Evolutionary conservation across 805 yeast species (phyloP), one percentile per base, ranked within the genome.

Genomic region (Cyberlindnera euphorbiae): DNA sequence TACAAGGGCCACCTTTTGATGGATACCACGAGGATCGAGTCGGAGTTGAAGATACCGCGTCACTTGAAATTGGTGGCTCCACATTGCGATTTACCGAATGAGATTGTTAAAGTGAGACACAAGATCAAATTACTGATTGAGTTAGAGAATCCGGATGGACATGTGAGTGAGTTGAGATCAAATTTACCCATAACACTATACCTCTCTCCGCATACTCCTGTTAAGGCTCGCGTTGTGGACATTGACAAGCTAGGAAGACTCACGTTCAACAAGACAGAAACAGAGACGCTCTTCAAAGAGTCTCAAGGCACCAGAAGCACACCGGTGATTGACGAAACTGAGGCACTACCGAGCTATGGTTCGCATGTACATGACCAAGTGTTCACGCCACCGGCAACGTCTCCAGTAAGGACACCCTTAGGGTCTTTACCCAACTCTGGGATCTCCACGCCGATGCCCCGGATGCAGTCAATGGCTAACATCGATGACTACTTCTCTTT

Each of bases 121-220:
- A 85, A 84, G 62, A 60, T 89, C 39, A 76, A 81, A 47, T 75
- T 88, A 44, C 78, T 73, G 14, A 75, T 89, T 30, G 75, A 79
- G 4, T 65, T 89, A 49, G 61, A 73, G 31, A 84, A 83, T 52
- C 77, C 83, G 0, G 89, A 81, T 50, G 88, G 89, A 4, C 94
- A 86, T 53, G 77, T 76, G 2, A 81, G 94, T 8, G 97, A 89
- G 59, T 67, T 89, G 34, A 69, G 95, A 23, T 95, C 95, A 0
- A 80, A 90, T 5, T 61, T 89, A 34, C 97, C 97, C 0, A 69
- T 88, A 4, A 69, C 67, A 23, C 55, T 84, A 15, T 83, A 73
- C 56, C 73, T 84, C 11, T 70, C 78, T 14, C 96, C 97, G 2
- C 79, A 79, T 49, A 79, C 83, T 4, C 68, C 81, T 1, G 69